Conservation (phyloP, 768 basidiomycete genomes). For the Boletus sensibilis region DNA sequence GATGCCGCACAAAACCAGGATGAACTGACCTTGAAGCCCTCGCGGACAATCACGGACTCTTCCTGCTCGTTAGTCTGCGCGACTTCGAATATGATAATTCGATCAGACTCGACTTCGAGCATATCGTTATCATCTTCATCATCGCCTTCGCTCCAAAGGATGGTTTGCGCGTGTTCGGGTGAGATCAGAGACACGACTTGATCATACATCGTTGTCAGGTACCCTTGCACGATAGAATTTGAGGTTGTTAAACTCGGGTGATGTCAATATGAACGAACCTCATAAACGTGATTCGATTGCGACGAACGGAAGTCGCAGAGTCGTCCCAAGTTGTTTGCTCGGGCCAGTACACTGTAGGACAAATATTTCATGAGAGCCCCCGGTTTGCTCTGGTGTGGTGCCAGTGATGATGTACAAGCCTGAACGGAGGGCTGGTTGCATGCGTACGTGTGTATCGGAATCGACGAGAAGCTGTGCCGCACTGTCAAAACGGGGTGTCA, state of each 20-base stretch:
- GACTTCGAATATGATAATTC: constrained; percentile 55
- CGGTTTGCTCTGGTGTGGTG: not conserved
- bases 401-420: constrained; percentile 24
- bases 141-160: constrained; percentile 45
- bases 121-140: constrained; percentile 29
- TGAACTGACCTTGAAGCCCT: constrained; percentile 46
- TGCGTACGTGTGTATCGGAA: not conserved
- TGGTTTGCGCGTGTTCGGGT: constrained; percentile 41
- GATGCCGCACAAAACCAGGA: not conserved
- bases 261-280: constrained; percentile 35
- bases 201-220: constrained; percentile 58
- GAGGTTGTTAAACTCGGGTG: not conserved
- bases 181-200: constrained; percentile 54
- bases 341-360: constrained; percentile 64
- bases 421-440: constrained; percentile 19
- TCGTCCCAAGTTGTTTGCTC: constrained; percentile 61
- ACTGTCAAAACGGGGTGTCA: constrained; percentile 1
- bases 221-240: constrained; percentile 34
- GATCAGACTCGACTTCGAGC: constrained; percentile 39
- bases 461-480: constrained; percentile 15
- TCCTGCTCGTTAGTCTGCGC: constrained; percentile 56
- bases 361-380: constrained; percentile 33
- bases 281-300: constrained; percentile 63
- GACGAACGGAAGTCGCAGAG: constrained; percentile 42
- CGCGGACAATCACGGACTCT: constrained; percentile 43